Evolutionary conservation across 768 basidiomycete genomes (phyloP).

Genomic region (Leccinum rimulosum): DNA sequence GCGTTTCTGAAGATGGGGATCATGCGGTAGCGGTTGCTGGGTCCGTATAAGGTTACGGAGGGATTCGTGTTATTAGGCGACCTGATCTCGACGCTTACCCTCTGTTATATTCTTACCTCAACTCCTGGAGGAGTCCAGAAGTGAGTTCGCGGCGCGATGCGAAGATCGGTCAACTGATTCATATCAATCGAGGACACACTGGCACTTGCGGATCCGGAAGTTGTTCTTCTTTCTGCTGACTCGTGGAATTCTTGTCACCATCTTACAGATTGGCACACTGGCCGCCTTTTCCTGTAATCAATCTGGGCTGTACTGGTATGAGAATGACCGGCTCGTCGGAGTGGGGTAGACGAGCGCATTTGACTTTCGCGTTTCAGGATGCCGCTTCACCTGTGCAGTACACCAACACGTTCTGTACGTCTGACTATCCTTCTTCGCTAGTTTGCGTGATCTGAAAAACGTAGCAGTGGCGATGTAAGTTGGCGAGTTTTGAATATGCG

Average conservation of each 20-base stretch:
- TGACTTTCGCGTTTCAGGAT: slow-evolving; percentile 3
- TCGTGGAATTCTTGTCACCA: slow-evolving; percentile 16
- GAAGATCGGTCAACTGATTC: neutral
- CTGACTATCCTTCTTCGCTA: neutral
- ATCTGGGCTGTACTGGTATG: slow-evolving; percentile 11
- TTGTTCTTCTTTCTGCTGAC: slow-evolving; percentile 13
- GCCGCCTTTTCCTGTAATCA: neutral
- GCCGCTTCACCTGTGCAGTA: slow-evolving; percentile 9
- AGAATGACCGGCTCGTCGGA: neutral
- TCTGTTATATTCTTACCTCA: slow-evolving; percentile 13
- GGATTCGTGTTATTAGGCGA: slow-evolving; percentile 6
- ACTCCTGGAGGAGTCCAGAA: slow-evolving; percentile 5
- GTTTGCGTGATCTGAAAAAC: slow-evolving; percentile 1
- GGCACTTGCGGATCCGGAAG: slow-evolving; percentile 6
- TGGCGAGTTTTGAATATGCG: neutral
- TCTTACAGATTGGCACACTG: slow-evolving; percentile 6
- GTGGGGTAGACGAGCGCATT: neutral
- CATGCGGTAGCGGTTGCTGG: no score
- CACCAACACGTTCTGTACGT: slow-evolving; percentile 7
- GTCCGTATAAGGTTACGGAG: neutral
- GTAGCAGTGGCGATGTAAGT: slow-evolving; percentile 11
- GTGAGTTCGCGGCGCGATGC: neutral
- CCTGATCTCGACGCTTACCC: slow-evolving; percentile 6
- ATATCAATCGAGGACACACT: slow-evolving; percentile 5
- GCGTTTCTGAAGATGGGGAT: no score